phyloP scores from a whole-genome alignment of 106 monocot genomes.

The Narthecium ossifragum region DNA sequence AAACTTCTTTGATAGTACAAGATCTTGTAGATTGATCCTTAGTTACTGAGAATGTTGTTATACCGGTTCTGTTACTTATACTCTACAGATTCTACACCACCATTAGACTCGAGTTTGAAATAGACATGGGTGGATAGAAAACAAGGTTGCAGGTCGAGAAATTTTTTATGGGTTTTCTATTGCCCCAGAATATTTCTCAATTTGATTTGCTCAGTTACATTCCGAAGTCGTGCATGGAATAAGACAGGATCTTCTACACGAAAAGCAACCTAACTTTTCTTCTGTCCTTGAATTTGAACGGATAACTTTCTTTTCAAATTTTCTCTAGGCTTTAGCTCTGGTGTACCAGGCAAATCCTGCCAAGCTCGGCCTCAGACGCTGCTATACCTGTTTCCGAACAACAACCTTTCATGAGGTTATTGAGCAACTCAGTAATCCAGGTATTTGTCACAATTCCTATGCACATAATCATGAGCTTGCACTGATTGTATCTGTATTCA shows the following conservation, averaged over 20 bases:
- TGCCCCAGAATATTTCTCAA: neutral
- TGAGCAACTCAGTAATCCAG: slow-evolving; percentile 25
- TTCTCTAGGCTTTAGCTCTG: slow-evolving; percentile 17
- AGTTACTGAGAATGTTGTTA: too few relatives aligned
- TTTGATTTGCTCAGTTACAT: neutral
- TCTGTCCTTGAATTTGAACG: neutral
- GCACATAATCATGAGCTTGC: neutral
- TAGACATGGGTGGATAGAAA: too few relatives aligned
- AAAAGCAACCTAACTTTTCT: too few relatives aligned
- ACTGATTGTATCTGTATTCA: neutral
- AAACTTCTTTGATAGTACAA: too few relatives aligned
- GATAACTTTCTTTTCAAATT: neutral
- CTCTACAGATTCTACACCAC: too few relatives aligned
- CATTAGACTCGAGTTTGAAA: too few relatives aligned
- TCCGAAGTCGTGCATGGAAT: too few relatives aligned
- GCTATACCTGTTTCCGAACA: slow-evolving; percentile 18
- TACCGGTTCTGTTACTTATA: too few relatives aligned
- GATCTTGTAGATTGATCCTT: too few relatives aligned
- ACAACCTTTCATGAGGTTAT: slow-evolving; percentile 19
- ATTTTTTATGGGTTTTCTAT: neutral
- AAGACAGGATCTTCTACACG: too few relatives aligned
- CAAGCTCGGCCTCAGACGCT: slow-evolving; percentile 7
- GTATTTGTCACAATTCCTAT: slow-evolving; percentile 2
- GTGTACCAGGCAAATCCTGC: slow-evolving; percentile 18
- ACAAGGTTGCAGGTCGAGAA: neutral